Conservation (phyloP, 1,284 basidiomycete species). For the Laetiporus sulphureus region DNA sequence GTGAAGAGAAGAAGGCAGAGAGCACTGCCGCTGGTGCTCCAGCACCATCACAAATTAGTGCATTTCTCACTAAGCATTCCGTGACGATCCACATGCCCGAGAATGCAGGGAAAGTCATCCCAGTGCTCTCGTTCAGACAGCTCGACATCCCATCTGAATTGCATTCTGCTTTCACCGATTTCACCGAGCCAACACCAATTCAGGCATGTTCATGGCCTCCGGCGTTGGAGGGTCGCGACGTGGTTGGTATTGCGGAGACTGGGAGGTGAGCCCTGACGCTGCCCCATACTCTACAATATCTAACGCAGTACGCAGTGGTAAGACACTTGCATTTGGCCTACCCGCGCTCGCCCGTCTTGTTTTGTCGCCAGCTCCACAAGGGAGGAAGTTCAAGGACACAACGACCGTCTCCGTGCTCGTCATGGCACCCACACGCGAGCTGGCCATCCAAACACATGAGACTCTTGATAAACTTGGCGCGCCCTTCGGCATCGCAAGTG, state of each 20-base stretch:
- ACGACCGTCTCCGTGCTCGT: constrained; percentile 71
- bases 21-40: not conserved
- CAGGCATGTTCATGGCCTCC: constrained; percentile 96
- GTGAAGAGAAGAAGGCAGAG: constrained; percentile 12
- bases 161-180: constrained; percentile 58
- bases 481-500: constrained; percentile 70
- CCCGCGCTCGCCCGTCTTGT: constrained; percentile 77
- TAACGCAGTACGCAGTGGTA: constrained; percentile 53
- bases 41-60: constrained; percentile 37
- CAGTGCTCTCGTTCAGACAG: constrained; percentile 77
- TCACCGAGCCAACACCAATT: constrained; percentile 90
- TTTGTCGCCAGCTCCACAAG: constrained; percentile 21
- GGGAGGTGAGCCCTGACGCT: constrained; percentile 53
- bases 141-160: constrained; percentile 64
- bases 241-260: constrained; percentile 97
- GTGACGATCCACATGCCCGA: constrained; percentile 65
- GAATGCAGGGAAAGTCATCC: constrained; percentile 42
- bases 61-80: constrained; percentile 66
- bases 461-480: constrained; percentile 77
- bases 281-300: constrained; percentile 2
- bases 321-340: constrained; percentile 95
- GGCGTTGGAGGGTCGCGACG: constrained; percentile 76
- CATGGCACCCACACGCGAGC: constrained; percentile 89
- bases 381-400: constrained; percentile 30
- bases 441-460: constrained; percentile 92